These are phyloP conservation scores for Leptodermis oblonga DNA, from an alignment of 257 asterid genomes.

Conservation along the genomic window DNA sequence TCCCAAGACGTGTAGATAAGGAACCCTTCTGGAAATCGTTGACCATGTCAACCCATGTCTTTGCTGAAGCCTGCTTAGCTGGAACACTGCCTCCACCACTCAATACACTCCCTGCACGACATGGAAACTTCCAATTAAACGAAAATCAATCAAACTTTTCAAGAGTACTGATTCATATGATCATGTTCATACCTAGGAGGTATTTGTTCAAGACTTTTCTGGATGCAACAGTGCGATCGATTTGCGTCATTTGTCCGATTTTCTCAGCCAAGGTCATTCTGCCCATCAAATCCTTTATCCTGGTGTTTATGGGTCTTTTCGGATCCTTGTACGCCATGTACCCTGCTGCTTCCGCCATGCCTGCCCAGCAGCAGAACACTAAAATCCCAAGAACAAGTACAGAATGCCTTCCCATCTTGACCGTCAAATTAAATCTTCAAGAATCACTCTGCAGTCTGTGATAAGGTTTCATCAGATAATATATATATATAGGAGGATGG, in stretches of 20 bases:
- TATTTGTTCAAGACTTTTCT: constrained; percentile 45
- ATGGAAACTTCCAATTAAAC: not conserved
- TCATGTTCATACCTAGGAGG: constrained; percentile 35
- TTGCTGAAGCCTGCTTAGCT: constrained; percentile 39
- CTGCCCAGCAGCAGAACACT: constrained; percentile 31
- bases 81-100: constrained; percentile 78
- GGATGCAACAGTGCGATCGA: constrained; percentile 54
- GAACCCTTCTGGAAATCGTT: constrained; percentile 59
- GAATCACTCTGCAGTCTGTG: not conserved
- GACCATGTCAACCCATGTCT: constrained; percentile 67
- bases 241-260: constrained; percentile 76
- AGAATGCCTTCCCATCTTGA: constrained; percentile 34
- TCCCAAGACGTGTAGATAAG: constrained; percentile 54
- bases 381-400: constrained; percentile 26
- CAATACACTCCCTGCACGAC: constrained; percentile 52
- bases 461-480: not conserved
- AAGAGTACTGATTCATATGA: no score
- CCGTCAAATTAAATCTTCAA: constrained; percentile 20
- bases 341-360: constrained; percentile 41
- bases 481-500: no score
- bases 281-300: constrained; percentile 53
- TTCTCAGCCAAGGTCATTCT: constrained; percentile 70
- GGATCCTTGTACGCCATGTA: constrained; percentile 55
- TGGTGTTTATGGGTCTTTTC: constrained; percentile 31
- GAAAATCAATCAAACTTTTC: no score